These are phyloP conservation scores for Neurospora sp. DNA, from an alignment of 495 filamentous ascomycete genomes.

Conservation along the genomic window DNA sequence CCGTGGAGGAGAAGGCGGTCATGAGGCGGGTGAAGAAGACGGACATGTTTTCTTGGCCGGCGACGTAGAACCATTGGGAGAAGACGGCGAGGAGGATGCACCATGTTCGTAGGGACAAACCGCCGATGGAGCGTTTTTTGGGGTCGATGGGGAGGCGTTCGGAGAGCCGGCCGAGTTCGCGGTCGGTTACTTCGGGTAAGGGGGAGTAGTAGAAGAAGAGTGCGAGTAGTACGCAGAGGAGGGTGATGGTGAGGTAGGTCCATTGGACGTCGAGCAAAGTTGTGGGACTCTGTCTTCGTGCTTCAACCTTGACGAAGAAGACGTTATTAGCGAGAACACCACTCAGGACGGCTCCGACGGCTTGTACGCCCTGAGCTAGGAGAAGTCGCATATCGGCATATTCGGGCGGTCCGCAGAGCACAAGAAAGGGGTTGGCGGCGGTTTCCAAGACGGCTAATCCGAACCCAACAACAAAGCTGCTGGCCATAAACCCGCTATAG, in stretches of 20 bases:
- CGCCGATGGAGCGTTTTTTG: slow-evolving; percentile 23
- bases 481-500: slow-evolving; percentile 61
- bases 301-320: slow-evolving; percentile 41
- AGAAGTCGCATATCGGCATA: slow-evolving; percentile 51
- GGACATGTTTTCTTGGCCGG: slow-evolving; percentile 59
- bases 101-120: slow-evolving; percentile 29
- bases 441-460: slow-evolving; percentile 66
- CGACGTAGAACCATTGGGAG: slow-evolving; percentile 67
- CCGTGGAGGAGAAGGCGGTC: slow-evolving; percentile 19
- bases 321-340: slow-evolving; percentile 58
- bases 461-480: slow-evolving; percentile 59
- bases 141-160: slow-evolving; percentile 31
- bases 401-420: slow-evolving; percentile 47
- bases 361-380: slow-evolving; percentile 59
- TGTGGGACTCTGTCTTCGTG: slow-evolving; percentile 3
- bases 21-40: slow-evolving; percentile 49
- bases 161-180: slow-evolving; percentile 37
- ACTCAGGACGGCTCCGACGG: slow-evolving; percentile 53
- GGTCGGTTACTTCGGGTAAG: slow-evolving; percentile 41
- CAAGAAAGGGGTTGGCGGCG: slow-evolving; percentile 47
- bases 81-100: slow-evolving; percentile 51
- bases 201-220: slow-evolving; percentile 51
- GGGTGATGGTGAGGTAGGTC: slow-evolving; percentile 64
- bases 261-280: slow-evolving; percentile 60
- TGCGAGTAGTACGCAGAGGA: slow-evolving; percentile 57